Percentiles rank a stretch among this genome's conserved stretches.
Evolutionary conservation across 352 stramenopile species (phyloP).

Genomic region (Globisporangium splendens): DNA sequence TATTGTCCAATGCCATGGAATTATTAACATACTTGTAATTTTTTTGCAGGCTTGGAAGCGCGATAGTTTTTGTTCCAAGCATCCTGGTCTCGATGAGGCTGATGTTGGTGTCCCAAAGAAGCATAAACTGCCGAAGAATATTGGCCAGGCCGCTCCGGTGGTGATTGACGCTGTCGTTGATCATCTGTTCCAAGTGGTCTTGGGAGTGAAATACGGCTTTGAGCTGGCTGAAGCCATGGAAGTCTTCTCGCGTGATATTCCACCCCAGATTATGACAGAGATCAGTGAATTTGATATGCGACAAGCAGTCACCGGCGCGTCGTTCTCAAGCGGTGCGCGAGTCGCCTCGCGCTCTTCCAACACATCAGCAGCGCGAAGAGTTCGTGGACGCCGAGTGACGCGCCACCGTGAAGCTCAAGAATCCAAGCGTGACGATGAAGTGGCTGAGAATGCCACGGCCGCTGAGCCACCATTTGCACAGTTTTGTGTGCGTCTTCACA

Average conservation of each 20-base stretch:
- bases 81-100: constrained; percentile 50
- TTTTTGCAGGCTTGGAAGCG: constrained; percentile 67
- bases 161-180: constrained; percentile 79
- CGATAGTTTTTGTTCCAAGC: constrained; percentile 74
- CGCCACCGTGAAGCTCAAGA: constrained; percentile 19
- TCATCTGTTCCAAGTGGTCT: constrained; percentile 65
- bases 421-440: constrained; percentile 12
- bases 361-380: constrained; percentile 10
- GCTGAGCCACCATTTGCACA: constrained; percentile 15
- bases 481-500: constrained; percentile 76
- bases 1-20: no score
- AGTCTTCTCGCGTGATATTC: constrained; percentile 57
- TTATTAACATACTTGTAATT: not conserved
- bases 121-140: constrained; percentile 60
- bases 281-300: constrained; percentile 19
- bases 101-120: constrained; percentile 33
- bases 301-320: not conserved
- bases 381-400: constrained; percentile 11
- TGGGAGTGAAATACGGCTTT: constrained; percentile 65
- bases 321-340: not conserved
- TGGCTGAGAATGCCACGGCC: not conserved
- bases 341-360: constrained; percentile 10
- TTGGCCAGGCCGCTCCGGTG: constrained; percentile 42
- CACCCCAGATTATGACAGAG: constrained; percentile 40
- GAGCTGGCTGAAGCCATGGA: constrained; percentile 71